Percentiles rank a stretch among this genome's conserved stretches.
These are phyloP conservation scores for Iris pallida DNA, from an alignment of 116 monocot species.

Conservation along the genomic window DNA sequence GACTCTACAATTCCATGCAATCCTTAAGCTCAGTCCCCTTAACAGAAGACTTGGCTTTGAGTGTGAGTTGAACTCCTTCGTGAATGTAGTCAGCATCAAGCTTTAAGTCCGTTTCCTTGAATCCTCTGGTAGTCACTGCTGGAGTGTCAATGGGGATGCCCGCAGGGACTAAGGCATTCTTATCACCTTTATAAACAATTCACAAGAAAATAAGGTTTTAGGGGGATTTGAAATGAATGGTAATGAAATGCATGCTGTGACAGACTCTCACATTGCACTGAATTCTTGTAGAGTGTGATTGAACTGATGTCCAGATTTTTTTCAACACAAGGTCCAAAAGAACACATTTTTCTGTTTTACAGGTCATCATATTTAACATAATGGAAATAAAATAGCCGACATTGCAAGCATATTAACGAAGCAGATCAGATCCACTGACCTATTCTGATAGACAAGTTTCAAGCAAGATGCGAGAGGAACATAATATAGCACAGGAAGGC, in stretches of 20 bases:
- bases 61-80: constrained; percentile 35
- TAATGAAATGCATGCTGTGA: not conserved
- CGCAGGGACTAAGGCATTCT: constrained; percentile 29
- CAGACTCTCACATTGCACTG: constrained; percentile 18
- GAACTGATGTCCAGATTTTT: constrained; percentile 25
- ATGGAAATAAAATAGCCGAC: not conserved
- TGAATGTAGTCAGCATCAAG: constrained; percentile 35
- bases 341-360: not conserved
- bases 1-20: constrained; percentile 21
- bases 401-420: not conserved
- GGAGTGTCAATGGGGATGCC: constrained; percentile 51
- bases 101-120: constrained; percentile 35
- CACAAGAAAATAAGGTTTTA: not conserved
- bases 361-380: not conserved
- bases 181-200: constrained; percentile 24
- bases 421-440: not conserved
- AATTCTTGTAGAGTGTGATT: constrained; percentile 35
- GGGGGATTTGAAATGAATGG: not conserved
- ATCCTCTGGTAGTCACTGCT: constrained; percentile 59
- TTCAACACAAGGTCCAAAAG: constrained; percentile 4
- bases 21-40: constrained; percentile 30
- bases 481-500: constrained; percentile 3
- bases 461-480: not conserved
- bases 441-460: not conserved
- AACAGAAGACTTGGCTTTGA: constrained; percentile 17